These are phyloP conservation scores for Chlorella sp. DNA, from an alignment of 139 green algal genomes.

Conservation along the genomic window DNA sequence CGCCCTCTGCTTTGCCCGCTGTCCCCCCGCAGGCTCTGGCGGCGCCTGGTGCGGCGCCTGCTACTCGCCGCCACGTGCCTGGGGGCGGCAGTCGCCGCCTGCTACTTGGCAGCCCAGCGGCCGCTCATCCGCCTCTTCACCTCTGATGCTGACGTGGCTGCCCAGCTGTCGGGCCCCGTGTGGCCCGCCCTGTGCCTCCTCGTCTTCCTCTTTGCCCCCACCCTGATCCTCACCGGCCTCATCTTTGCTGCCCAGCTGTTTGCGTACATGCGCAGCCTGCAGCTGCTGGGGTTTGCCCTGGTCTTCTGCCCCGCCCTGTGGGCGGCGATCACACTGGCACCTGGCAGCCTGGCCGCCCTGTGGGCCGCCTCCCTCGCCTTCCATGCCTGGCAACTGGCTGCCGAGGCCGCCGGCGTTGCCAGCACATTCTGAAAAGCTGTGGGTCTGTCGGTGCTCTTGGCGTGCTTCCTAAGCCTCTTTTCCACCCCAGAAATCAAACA, in stretches of 20 bases:
- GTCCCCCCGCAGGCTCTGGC: neutral
- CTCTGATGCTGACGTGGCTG: neutral
- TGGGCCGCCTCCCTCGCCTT: slow-evolving; percentile 11
- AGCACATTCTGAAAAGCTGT: neutral
- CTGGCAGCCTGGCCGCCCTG: neutral
- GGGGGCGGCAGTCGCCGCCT: neutral
- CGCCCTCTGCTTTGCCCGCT: neutral
- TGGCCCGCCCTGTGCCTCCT: slow-evolving; percentile 18
- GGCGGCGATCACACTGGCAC: neutral
- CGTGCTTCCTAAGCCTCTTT: no score
- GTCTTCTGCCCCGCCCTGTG: slow-evolving; percentile 18
- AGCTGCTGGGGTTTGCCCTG: slow-evolving; percentile 5
- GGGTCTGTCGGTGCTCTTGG: no score
- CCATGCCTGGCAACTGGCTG: neutral
- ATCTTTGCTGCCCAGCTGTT: slow-evolving; percentile 9
- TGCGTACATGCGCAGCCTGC: slow-evolving; percentile 25
- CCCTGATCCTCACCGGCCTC: slow-evolving; percentile 8
- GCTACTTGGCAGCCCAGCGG: neutral
- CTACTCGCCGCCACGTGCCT: neutral
- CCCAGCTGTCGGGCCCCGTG: neutral
- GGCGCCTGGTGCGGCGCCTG: neutral
- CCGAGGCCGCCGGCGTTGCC: neutral
- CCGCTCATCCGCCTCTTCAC: neutral
- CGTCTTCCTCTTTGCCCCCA: neutral
- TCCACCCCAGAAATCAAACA: no score